Percentiles rank a stretch among this genome's conserved stretches.
Evolutionary conservation across 257 asterid genomes (phyloP).

Genomic region (Leonotis leonurus): DNA sequence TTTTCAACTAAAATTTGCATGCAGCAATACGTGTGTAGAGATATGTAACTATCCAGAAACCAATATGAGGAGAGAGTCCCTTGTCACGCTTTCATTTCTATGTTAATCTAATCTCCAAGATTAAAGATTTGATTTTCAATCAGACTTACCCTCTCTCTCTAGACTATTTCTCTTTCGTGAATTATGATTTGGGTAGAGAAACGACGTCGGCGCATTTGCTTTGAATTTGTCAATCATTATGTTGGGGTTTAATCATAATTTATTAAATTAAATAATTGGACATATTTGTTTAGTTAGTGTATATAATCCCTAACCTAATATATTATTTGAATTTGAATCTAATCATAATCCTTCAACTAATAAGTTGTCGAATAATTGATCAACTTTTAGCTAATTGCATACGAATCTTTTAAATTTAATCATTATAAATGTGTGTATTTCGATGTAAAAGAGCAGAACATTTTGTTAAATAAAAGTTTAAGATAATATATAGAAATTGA

Average conservation of each 20-base stretch:
- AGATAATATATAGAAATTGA: not conserved
- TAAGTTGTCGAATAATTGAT: no score
- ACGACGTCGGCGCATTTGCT: constrained; percentile 19
- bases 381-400: no score
- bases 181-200: constrained; percentile 16
- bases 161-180: constrained; percentile 9
- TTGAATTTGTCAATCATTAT: constrained; percentile 24
- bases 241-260: constrained; percentile 12
- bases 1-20: constrained; percentile 17
- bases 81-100: constrained; percentile 19
- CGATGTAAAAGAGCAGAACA: not conserved
- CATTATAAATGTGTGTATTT: not conserved
- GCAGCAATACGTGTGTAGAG: constrained; percentile 26
- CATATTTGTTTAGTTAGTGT: no score
- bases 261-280: no score
- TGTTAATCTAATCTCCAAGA: not conserved
- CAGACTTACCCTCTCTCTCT: constrained; percentile 6
- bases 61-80: constrained; percentile 21
- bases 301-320: no score
- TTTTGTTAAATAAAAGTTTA: no score
- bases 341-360: no score
- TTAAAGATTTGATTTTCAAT: constrained; percentile 16
- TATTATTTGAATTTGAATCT: not conserved
- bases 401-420: no score
- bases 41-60: constrained; percentile 16